phyloP scores from a whole-genome alignment of 106 monocot genomes.

The Amphibolis antarctica region DNA sequence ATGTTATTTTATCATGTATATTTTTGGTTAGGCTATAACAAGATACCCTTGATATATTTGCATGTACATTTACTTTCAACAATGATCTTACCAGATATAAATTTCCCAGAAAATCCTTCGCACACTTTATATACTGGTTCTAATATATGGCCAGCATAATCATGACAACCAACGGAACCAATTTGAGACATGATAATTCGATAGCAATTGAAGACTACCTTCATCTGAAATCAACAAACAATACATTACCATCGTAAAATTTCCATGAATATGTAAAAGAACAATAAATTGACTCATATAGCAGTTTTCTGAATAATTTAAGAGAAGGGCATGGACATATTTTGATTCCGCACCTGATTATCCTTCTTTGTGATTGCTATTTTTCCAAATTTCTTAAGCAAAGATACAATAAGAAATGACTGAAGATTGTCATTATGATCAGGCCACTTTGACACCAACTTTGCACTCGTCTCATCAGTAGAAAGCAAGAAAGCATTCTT shows the following conservation, averaged over 20 bases:
- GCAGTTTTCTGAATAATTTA: background rate
- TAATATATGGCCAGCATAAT: slow-evolving; percentile 45
- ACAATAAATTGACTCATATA: background rate
- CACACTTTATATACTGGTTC: slow-evolving; percentile 74
- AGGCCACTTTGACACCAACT: slow-evolving; percentile 6
- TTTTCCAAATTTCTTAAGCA: slow-evolving; percentile 72
- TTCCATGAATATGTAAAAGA: background rate
- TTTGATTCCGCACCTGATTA: slow-evolving; percentile 36
- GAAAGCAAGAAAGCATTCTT: slow-evolving; percentile 46
- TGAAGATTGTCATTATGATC: slow-evolving; percentile 21
- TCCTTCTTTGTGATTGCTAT: slow-evolving; percentile 49
- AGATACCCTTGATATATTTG: too few species aligned
- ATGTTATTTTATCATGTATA: too few species aligned
- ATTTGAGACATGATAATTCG: slow-evolving; percentile 42
- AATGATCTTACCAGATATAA: slow-evolving; percentile 39
- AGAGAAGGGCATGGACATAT: background rate
- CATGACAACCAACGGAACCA: slow-evolving; percentile 37
- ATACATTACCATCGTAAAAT: background rate
- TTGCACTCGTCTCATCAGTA: slow-evolving; percentile 3
- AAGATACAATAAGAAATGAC: slow-evolving; percentile 51
- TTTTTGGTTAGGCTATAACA: too few species aligned
- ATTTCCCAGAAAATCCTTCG: slow-evolving; percentile 82
- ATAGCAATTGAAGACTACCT: slow-evolving; percentile 60
- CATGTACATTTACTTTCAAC: too few species aligned
- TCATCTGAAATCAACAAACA: slow-evolving; percentile 35